Base-by-base conservation (phyloP, 768 basidiomycete species). In the Chalciporus piperatus region DNA sequence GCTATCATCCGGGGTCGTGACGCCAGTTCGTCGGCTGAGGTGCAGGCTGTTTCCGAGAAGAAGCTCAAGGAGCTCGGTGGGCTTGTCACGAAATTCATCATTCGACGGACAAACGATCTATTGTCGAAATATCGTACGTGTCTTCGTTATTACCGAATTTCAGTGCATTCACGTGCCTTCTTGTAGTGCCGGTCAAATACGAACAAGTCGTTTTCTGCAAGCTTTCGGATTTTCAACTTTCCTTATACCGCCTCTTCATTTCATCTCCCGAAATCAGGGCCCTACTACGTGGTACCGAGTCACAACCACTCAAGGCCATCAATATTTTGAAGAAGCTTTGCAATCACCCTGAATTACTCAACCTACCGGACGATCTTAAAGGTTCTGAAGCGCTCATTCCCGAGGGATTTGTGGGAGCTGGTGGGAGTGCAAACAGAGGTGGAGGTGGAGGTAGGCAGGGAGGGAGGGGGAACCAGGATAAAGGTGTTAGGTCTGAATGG, bases 191-290 rank as follows among this genome's bases (percentile, higher is more conserved):
- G 9, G 92, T 99, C 72, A 99, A 99, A 69, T 98, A 98, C 72
- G 97, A 98, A 67, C 93, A 98, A 53, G 89, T 98, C 54, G 94
- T 98, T 0, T 98, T 97, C 70, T 98, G 94, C 66, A 78, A 82
- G 38, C 79, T 90, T 4, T 92, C 91, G 2, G 76, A 85, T 14
- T 84, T 97, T 59, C 94, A 98, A 60, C 72, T 91, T 13, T 74
- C 89, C 7, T 74, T 98, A 3, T 98, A 98, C 65, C 84, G 85
- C 43, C 77, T 91, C 27, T 98, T 98, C 64, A 95, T 96, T 55
- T 86, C 85, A 3, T 96, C 93, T 2, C 92, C 92, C 7, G 92
- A 92, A 63, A 96, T 96, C 60, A 90, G 91, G 63, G 88, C 90
- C 13, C 73, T 97, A 1, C 79, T 98, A 3, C 86, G 92, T 11